These are phyloP conservation scores for Orbilia blumenaviensis DNA, from an alignment of 2,329 filamentous ascomycete genomes.

Conservation along the genomic window DNA sequence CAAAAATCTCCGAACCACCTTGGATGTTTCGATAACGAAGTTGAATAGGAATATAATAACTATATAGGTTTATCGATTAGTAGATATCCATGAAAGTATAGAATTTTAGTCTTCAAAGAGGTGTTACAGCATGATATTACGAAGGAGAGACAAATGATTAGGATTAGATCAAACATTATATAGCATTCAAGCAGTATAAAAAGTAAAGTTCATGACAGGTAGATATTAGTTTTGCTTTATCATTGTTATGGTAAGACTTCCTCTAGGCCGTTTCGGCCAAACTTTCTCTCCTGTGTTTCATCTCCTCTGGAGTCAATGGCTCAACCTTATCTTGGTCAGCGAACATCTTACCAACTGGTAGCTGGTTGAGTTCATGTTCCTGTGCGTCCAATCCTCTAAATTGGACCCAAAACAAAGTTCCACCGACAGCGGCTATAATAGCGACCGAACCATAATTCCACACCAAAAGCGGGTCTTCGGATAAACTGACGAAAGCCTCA, in stretches of 20 bases:
- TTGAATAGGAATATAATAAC: no score
- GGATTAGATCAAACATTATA: background rate
- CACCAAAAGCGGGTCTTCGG: constrained; percentile 71
- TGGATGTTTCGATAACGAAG: no score
- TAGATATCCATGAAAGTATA: background rate
- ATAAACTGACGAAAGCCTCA: constrained; percentile 72
- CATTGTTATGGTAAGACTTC: background rate
- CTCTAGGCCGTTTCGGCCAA: constrained; percentile 24
- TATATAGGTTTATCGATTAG: no score
- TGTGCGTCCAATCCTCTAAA: constrained; percentile 72
- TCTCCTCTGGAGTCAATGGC: constrained; percentile 37
- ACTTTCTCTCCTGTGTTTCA: constrained; percentile 30
- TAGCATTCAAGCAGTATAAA: background rate
- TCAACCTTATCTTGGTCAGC: constrained; percentile 27
- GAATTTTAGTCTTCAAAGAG: no score
- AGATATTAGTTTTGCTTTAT: background rate
- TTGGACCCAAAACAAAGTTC: constrained; percentile 73
- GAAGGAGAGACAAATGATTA: background rate
- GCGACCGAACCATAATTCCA: constrained; percentile 77
- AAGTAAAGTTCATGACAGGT: background rate
- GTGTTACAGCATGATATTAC: background rate
- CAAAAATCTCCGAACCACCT: no score
- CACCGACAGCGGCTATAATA: constrained; percentile 71
- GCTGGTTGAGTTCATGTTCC: constrained; percentile 75
- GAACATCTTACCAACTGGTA: constrained; percentile 59